Conservation (phyloP, 2,329 filamentous ascomycete genomes). For the Clarireedia hainanense region DNA sequence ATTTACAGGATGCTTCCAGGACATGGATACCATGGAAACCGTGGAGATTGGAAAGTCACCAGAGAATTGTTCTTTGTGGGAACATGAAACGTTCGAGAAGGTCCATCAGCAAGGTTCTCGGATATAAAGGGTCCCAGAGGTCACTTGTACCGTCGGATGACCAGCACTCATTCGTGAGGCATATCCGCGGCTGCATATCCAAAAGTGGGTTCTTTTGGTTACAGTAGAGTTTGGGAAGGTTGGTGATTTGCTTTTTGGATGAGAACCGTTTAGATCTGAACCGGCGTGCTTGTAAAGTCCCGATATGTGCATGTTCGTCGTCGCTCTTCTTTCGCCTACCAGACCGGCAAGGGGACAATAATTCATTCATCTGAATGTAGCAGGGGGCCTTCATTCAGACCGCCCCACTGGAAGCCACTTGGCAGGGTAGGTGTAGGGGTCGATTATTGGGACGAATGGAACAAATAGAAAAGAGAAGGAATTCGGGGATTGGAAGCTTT, state of each 20-base stretch:
- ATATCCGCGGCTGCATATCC: background rate
- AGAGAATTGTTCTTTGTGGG: background rate
- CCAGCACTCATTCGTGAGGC: background rate
- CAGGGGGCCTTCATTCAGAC: background rate
- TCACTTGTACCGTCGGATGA: background rate
- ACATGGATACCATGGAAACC: background rate
- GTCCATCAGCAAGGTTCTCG: slow-evolving; percentile 20
- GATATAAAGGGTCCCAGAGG: slow-evolving; percentile 2
- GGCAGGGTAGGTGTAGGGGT: no score
- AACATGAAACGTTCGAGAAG: slow-evolving; percentile 27
- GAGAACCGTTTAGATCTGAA: no score
- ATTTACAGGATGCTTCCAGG: background rate
- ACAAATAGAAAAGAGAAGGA: no score
- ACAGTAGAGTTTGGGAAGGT: background rate
- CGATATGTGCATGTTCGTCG: background rate
- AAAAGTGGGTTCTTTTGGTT: background rate
- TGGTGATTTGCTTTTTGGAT: no score
- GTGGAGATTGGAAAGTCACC: background rate
- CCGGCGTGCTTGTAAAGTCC: background rate
- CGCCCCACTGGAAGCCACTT: no score
- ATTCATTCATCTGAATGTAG: background rate
- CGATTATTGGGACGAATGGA: no score
- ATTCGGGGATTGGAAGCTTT: no score
- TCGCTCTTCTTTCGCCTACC: no score
- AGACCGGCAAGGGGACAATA: background rate